Percentiles rank a stretch among this genome's conserved stretches.
phyloP scores from a whole-genome alignment of 2,329 filamentous ascomycete species.

The Colletotrichum sp. region DNA sequence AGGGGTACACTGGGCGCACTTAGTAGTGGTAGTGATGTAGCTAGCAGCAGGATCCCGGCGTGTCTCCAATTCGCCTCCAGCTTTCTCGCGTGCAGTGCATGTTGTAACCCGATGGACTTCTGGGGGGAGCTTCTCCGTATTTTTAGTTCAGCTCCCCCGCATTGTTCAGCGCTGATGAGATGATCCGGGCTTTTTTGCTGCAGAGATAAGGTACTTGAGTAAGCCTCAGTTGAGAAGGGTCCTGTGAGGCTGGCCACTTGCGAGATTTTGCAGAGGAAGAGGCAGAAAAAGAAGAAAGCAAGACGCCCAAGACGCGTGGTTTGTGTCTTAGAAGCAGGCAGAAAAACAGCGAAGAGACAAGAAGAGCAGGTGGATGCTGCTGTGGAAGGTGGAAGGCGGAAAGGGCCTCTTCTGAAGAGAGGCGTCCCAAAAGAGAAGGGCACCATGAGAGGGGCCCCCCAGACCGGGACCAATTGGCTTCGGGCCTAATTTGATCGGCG shows the following conservation, averaged over 20 bases:
- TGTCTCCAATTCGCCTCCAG: not conserved
- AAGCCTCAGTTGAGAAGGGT: not conserved
- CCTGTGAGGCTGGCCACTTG: not conserved
- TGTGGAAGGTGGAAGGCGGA: not conserved
- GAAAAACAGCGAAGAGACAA: not conserved
- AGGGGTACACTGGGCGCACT: not conserved
- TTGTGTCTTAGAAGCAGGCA: not conserved
- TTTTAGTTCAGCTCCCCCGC: slow-evolving; percentile 4
- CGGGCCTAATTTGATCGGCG: slow-evolving; percentile 2
- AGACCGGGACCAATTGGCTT: not conserved
- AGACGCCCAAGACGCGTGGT: not conserved
- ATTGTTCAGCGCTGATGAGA: slow-evolving; percentile 1
- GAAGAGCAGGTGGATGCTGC: not conserved
- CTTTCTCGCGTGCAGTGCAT: not conserved
- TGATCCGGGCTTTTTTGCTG: not conserved
- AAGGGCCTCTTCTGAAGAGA: not conserved
- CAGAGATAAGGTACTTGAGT: not conserved
- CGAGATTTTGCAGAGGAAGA: not conserved
- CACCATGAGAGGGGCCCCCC: not conserved
- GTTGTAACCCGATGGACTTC: not conserved
- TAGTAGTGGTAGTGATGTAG: not conserved
- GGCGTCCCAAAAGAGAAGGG: not conserved
- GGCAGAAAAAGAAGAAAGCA: not conserved
- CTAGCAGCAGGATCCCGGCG: not conserved
- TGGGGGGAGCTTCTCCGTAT: not conserved